These are phyloP conservation scores for Acanthamoeba quina DNA, from an alignment of 208 protist species.

Conservation along the genomic window DNA sequence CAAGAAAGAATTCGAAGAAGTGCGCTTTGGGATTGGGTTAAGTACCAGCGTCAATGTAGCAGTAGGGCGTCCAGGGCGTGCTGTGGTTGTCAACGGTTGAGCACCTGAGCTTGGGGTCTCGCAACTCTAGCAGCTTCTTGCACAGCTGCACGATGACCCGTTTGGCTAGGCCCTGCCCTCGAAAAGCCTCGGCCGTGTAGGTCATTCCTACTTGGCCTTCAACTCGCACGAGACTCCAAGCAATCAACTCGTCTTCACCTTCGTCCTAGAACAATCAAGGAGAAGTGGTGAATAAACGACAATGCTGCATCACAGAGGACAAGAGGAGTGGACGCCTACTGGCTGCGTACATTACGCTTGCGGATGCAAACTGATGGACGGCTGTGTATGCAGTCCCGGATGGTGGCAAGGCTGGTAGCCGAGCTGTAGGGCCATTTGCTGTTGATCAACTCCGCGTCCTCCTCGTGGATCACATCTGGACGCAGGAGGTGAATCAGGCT, in stretches of 20 bases:
- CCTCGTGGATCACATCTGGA: background rate
- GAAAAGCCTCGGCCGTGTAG: background rate
- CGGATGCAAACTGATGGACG: background rate
- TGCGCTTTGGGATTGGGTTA: too few relatives aligned
- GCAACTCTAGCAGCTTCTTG: background rate
- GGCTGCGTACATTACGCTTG: constrained; percentile 4
- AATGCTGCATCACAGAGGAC: background rate
- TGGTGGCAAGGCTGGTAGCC: background rate
- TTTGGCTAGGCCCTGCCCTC: constrained; percentile 13
- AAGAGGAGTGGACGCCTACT: background rate
- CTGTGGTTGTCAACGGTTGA: background rate
- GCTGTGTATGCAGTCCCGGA: background rate
- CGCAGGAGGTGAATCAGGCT: background rate
- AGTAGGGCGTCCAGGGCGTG: constrained; percentile 33
- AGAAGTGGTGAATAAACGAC: background rate
- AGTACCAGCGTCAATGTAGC: background rate
- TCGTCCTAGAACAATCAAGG: background rate
- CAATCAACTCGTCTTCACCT: background rate
- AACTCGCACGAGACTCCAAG: constrained; percentile 1
- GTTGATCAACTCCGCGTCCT: background rate
- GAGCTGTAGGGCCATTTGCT: constrained; percentile 20
- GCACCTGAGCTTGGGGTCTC: background rate
- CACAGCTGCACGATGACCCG: constrained; percentile 10
- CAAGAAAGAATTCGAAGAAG: background rate
- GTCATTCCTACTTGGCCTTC: constrained; percentile 19